Base-by-base conservation (phyloP, 2,329 filamentous ascomycete genomes). In the Microdochium nivale region DNA sequence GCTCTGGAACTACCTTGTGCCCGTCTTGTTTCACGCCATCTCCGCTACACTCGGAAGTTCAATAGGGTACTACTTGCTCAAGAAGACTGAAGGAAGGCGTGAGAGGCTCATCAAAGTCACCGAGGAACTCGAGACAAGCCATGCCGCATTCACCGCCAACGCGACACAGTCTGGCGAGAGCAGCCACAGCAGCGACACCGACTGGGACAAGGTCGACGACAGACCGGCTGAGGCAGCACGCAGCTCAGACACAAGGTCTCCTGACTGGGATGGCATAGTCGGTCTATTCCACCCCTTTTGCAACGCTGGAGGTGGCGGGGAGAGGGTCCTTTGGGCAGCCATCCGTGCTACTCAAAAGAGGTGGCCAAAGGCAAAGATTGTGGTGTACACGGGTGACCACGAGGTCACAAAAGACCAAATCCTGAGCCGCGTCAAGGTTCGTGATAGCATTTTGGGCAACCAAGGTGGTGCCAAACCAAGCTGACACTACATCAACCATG, bases 281-380 rank as follows among this genome's bases (percentile, higher is more conserved):
- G 94, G 90, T 47, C 97, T 99, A 77, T 96, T 99, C 66, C 94
- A 99, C 68, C 94, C 94, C 1, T 99, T 96, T 68, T 97, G 94
- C 70, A 97, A 99, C 73, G 94, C 94, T 49, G 94, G 94, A 51
- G 94, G 94, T 25, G 94, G 94, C 54, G 94, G 94, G 56, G 94
- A 99, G 71, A 80, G 94, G 66, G 94, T 99, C 44, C 81, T 99
- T 25, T 99, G 95, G 90, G 92, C 91, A 52, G 94, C 94, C 11
- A 88, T 99, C 54, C 83, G 89, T 54, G 90, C 92, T 40, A 96
- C 90, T 2, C 94, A 97, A 70, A 80, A 84, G 61, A 81, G 86
- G 58, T 96, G 89, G 84, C 94, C 92, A 2, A 86, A 86, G 54
- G 90, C 90, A 43, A 87, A 91, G 62, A 95, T 91, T 61, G 81